Evolutionary conservation across 2,329 filamentous ascomycete genomes (phyloP), one percentile per base, ranked within the genome.

Genomic region (Lecanicillium sp.): DNA sequence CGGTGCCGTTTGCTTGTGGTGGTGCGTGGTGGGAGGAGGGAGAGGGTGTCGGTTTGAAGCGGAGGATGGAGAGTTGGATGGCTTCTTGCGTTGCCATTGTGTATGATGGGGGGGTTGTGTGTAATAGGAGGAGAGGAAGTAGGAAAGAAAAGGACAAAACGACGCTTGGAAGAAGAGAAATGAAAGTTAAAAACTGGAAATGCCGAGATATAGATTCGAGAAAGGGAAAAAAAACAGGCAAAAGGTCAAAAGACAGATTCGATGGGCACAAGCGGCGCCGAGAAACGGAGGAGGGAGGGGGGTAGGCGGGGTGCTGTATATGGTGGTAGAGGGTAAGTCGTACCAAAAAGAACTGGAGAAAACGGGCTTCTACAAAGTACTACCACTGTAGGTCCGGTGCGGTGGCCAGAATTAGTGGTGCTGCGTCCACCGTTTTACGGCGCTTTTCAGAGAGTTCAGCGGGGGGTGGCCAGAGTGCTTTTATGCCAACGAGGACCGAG

Each of bases 51-150:
- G 51, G 48, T 37, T 54, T 56, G 48, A 63, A 58, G 38, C 49
- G 53, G 45, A 62, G 43, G 40, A 51, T 48, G 41, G 54, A 51
- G 36, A 59, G 45, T 28, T 59, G 53, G 46, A 59, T 42, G 40
- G 49, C 41, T 36, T 52, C 47, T 27, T 42, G 43, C 38, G 48
- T 37, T 5, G 56, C 43, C 50, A 59, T 59, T 38, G 33, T 46
- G 40, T 43, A 13, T 22, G 3, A 29, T 22, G 25, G 36, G 14
- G 18, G 16, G 20, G 18, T 22, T 14, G 25, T 29, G 30, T 29
- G 20, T n/a, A 29, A 9, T 31, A 33, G 12, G 19, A 33, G 27
- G 22, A 9, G 30, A 11, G 15, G 33, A 27, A 25, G 11, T 25
- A 19, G 29, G 16, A 14, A 19, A 28, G 16, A 14, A 22, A 14